A percentile compares a stretch with the other conserved stretches of the same genome.
Evolutionary conservation across 257 asterid species (phyloP).

Genomic region (Solanum sparsipilum): DNA sequence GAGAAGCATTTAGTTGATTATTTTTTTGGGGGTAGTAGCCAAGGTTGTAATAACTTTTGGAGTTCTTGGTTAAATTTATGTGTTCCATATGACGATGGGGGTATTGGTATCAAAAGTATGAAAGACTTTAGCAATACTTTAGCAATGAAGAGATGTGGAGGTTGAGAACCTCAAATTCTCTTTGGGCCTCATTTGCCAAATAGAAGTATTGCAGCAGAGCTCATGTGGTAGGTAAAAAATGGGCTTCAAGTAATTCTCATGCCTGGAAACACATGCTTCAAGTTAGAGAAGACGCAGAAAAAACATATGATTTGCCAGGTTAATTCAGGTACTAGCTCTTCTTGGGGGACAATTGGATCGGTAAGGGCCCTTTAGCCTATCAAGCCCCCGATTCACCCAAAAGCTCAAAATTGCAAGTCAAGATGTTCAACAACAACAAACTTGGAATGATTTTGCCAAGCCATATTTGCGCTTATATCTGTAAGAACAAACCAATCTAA

Average conservation of each 20-base stretch:
- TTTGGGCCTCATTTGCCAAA: neutral
- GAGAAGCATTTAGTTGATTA: neutral
- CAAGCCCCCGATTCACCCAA: neutral
- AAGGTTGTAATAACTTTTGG: neutral
- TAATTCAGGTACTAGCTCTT: too few relatives aligned
- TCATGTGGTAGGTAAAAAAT: neutral
- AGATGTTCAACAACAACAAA: neutral
- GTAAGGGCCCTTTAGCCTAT: neutral
- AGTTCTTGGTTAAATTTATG: neutral
- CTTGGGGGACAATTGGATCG: too few relatives aligned
- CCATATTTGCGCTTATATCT: neutral
- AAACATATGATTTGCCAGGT: neutral
- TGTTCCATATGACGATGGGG: neutral
- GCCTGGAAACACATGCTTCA: neutral
- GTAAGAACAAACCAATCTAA: too few relatives aligned
- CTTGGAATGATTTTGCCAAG: neutral
- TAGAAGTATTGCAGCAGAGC: neutral
- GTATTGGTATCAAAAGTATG: neutral
- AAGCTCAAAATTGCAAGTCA: neutral
- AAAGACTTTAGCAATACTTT: neutral
- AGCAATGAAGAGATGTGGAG: neutral
- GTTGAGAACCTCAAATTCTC: neutral
- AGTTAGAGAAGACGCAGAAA: neutral
- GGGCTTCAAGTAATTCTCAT: neutral
- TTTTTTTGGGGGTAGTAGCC: neutral